phyloP scores from a whole-genome alignment of 1,284 basidiomycete species.

The Irpex sp. region DNA sequence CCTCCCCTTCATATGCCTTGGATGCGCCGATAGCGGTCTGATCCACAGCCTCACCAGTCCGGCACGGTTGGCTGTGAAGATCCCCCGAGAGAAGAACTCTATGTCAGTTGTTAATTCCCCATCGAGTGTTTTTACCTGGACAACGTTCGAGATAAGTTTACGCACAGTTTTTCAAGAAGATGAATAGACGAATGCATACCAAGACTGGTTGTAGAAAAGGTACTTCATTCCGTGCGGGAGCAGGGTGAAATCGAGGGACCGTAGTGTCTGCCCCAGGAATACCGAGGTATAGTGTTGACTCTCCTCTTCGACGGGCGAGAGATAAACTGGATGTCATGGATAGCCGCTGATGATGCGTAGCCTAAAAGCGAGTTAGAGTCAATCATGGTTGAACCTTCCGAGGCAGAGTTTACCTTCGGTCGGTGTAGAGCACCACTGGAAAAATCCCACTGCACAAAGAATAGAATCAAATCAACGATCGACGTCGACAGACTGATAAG shows the following conservation, averaged over 20 bases:
- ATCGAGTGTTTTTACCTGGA: constrained; percentile 75
- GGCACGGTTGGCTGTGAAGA: constrained; percentile 73
- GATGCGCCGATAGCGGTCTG: constrained; percentile 55
- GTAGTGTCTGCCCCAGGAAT: constrained; percentile 28
- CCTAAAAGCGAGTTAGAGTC: neutral
- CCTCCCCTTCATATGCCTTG: constrained; percentile 24
- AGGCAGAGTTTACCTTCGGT: constrained; percentile 46
- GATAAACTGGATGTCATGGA: constrained; percentile 76
- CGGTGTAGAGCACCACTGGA: constrained; percentile 75
- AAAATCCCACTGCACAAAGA: constrained; percentile 81
- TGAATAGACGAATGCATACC: constrained; percentile 39
- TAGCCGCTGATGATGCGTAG: constrained; percentile 59
- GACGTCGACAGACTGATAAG: neutral
- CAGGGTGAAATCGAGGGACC: constrained; percentile 71
- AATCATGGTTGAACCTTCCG: constrained; percentile 27
- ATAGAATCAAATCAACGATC: neutral
- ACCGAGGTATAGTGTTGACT: constrained; percentile 55
- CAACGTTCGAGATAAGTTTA: neutral
- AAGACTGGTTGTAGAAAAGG: constrained; percentile 89
- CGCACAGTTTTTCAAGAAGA: no score
- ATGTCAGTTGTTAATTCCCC: constrained; percentile 71
- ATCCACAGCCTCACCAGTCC: constrained; percentile 84
- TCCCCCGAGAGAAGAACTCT: constrained; percentile 66
- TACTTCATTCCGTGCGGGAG: constrained; percentile 86
- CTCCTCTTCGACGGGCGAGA: constrained; percentile 50